Percentiles rank a stretch among this genome's conserved stretches.
Evolutionary conservation across 2,329 filamentous ascomycete species (phyloP).

Genomic region (Aspergillus japonicus): DNA sequence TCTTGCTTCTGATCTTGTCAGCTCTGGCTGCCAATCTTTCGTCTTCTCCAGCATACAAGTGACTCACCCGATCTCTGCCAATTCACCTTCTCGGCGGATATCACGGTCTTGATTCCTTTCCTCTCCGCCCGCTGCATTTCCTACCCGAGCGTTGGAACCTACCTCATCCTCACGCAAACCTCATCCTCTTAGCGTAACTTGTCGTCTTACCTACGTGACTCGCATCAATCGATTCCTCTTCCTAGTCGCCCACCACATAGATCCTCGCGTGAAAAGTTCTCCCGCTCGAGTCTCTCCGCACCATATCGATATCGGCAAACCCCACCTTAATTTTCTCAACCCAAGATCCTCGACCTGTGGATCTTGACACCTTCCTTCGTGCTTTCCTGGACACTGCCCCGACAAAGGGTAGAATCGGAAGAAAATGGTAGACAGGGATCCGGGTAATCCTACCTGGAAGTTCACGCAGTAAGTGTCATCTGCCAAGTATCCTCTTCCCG

Average conservation of each 20-base stretch:
- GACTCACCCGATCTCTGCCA: slow-evolving; percentile 15
- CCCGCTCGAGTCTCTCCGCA: slow-evolving; percentile 10
- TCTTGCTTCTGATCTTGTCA: slow-evolving; percentile 15
- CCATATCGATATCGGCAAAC: slow-evolving; percentile 16
- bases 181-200: slow-evolving; percentile 13
- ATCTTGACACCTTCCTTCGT: slow-evolving; percentile 16
- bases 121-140: slow-evolving; percentile 10
- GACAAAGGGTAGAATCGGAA: slow-evolving; percentile 47
- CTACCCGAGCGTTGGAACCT: slow-evolving; percentile 9
- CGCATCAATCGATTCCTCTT: slow-evolving; percentile 7
- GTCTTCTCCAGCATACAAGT: slow-evolving; percentile 23
- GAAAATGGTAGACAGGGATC: slow-evolving; percentile 92
- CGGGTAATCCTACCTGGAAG: slow-evolving; percentile 96
- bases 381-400: slow-evolving; percentile 15
- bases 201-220: slow-evolving; percentile 12
- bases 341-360: slow-evolving; percentile 8
- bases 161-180: slow-evolving; percentile 17
- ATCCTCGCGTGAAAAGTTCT: slow-evolving; percentile 5
- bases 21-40: slow-evolving; percentile 26
- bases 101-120: slow-evolving; percentile 18
- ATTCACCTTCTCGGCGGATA: slow-evolving; percentile 19
- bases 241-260: slow-evolving; percentile 5
- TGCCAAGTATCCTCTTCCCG: background rate
- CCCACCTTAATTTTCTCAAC: slow-evolving; percentile 16
- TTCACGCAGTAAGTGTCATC: slow-evolving; percentile 84